Percentiles rank a stretch among this genome's conserved stretches.
These are phyloP conservation scores for Fraxinus xanthoxyloides DNA, from an alignment of 305 asterid species.

Conservation along the genomic window DNA sequence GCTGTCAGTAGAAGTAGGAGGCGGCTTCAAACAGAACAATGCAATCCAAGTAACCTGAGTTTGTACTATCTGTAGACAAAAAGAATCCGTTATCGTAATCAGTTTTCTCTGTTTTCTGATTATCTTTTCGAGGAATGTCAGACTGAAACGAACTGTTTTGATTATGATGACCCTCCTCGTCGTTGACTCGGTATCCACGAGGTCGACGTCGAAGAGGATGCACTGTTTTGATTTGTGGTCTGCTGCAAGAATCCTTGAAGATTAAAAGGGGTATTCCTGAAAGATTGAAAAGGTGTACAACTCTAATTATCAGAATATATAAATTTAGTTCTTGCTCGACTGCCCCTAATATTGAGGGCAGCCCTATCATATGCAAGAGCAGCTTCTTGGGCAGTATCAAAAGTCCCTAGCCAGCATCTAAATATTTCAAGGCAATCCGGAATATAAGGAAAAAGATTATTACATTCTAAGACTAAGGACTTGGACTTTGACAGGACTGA, in stretches of 20 bases:
- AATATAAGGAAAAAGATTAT: constrained; percentile 63
- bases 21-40: constrained; percentile 77
- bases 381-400: constrained; percentile 96
- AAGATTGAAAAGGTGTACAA: constrained; percentile 33
- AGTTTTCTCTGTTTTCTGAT: background rate
- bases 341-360: constrained; percentile 83
- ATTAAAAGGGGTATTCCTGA: constrained; percentile 40
- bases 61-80: constrained; percentile 24
- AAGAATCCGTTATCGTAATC: constrained; percentile 30
- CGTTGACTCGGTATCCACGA: background rate
- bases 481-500: constrained; percentile 57
- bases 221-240: constrained; percentile 9
- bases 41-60: constrained; percentile 80
- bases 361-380: constrained; percentile 94
- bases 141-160: background rate
- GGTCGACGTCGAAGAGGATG: background rate
- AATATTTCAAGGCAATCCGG: constrained; percentile 51
- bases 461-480: constrained; percentile 54
- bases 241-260: constrained; percentile 32
- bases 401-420: constrained; percentile 90
- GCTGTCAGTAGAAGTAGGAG: constrained; percentile 7
- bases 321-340: constrained; percentile 79
- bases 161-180: background rate
- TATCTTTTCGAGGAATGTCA: background rate
- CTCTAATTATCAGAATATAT: constrained; percentile 48